Conservation (phyloP, 805 yeast species). For the Metschnikowia drakensbergensis region DNA sequence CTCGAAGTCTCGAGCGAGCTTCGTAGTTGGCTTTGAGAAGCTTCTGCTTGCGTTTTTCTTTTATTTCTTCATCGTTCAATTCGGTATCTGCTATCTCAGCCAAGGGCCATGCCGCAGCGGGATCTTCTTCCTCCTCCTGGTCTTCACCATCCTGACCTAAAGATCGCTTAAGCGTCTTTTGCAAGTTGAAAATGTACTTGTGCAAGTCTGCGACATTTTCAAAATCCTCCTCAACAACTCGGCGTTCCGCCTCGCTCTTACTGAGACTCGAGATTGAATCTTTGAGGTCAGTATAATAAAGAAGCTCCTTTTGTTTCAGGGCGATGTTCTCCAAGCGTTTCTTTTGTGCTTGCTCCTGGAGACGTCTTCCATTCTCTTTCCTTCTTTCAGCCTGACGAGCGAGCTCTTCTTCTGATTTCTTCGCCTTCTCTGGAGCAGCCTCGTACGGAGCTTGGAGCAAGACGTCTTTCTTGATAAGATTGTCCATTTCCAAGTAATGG, state of each 20-base stretch:
- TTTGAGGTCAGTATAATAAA: conserved; percentile 60
- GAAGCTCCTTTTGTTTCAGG: conserved; percentile 77
- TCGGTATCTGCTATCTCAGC: conserved; percentile 83
- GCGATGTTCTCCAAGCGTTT: conserved; percentile 73
- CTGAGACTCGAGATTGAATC: conserved; percentile 48
- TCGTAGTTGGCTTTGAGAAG: conserved; percentile 83
- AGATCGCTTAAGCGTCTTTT: conserved; percentile 65
- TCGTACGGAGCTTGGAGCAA: conserved; percentile 75
- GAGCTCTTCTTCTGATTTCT: conserved; percentile 71
- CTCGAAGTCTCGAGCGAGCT: conserved; percentile 78
- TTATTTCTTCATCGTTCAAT: conserved; percentile 70
- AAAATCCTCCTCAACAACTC: conserved; percentile 70
- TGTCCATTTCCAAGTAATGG: conserved; percentile 54
- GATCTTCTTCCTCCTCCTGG: conserved; percentile 37
- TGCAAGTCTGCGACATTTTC: conserved; percentile 69
- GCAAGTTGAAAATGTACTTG: conserved; percentile 61
- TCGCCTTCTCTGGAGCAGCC: conserved; percentile 53
- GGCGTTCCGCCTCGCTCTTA: conserved; percentile 51
- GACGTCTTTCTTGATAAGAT: conserved; percentile 64
- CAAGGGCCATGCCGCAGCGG: conserved; percentile 62
- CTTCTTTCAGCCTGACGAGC: conserved; percentile 73
- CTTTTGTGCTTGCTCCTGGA: conserved; percentile 91
- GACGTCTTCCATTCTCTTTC: conserved; percentile 76
- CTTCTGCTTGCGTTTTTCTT: conserved; percentile 82
- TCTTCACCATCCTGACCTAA: conserved; percentile 63